A percentile compares a stretch with the other conserved stretches of the same genome.
phyloP scores from a whole-genome alignment of 805 yeast genomes.

The Candida montana region DNA sequence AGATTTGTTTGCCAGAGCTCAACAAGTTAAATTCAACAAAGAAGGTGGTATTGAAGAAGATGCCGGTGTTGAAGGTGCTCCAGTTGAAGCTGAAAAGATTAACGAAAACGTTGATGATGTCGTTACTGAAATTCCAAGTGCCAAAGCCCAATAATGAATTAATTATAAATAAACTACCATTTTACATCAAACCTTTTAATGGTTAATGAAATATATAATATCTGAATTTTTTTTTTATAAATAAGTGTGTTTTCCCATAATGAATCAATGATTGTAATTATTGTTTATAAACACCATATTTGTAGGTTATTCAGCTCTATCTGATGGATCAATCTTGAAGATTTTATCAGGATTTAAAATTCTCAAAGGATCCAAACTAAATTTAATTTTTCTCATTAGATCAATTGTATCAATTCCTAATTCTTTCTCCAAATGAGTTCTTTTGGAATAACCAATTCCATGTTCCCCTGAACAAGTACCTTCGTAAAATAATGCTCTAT shows the following conservation, averaged over 20 bases:
- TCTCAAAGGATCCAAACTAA: conserved; percentile 67
- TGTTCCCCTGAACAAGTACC: conserved; percentile 89
- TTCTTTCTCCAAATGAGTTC: conserved; percentile 55
- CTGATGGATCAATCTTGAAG: conserved; percentile 55
- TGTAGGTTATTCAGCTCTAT: conserved; percentile 2
- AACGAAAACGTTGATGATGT: neutral
- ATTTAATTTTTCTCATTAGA: conserved; percentile 66
- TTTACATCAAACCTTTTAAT: too few relatives aligned
- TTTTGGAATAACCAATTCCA: conserved; percentile 75
- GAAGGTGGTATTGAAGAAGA: conserved; percentile 26
- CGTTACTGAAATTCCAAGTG: neutral
- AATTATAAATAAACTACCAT: too few relatives aligned
- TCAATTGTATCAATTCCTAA: conserved; percentile 62
- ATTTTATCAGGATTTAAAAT: conserved; percentile 77
- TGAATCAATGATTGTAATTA: too few relatives aligned
- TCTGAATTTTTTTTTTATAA: too few relatives aligned
- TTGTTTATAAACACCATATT: neutral
- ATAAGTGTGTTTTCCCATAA: too few relatives aligned
- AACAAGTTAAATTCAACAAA: conserved; percentile 30
- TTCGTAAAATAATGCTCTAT: conserved; percentile 58
- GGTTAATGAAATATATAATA: too few relatives aligned
- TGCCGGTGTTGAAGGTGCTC: neutral
- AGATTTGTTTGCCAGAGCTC: conserved; percentile 43
- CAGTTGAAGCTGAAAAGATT: neutral
- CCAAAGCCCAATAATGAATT: neutral